These are phyloP conservation scores for Glebionis coronaria DNA, from an alignment of 129 eudicot species.

Conservation along the genomic window DNA sequence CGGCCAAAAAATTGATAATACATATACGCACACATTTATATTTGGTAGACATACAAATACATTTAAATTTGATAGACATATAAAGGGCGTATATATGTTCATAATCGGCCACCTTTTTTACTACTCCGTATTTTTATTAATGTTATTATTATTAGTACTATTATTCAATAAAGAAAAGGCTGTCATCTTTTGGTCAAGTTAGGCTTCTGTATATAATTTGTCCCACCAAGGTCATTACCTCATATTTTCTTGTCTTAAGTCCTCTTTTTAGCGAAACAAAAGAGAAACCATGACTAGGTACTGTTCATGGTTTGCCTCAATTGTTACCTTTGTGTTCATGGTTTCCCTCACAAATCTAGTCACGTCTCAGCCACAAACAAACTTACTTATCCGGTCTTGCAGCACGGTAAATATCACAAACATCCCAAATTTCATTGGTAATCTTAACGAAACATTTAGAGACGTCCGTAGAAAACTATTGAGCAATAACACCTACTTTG, in stretches of 20 bases:
- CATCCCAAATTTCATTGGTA: slow-evolving; percentile 31
- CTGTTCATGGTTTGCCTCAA: slow-evolving; percentile 16
- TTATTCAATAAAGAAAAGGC: not conserved
- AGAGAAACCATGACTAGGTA: slow-evolving; percentile 17
- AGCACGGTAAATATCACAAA: slow-evolving; percentile 49
- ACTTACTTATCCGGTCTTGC: slow-evolving; percentile 53
- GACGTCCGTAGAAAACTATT: slow-evolving; percentile 40
- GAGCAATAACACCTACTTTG: slow-evolving; percentile 43
- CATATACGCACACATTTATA: too few species aligned
- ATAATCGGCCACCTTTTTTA: too few species aligned
- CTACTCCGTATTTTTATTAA: too few species aligned
- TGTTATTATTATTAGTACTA: not conserved
- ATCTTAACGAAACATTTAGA: slow-evolving; percentile 49
- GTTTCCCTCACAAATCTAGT: slow-evolving; percentile 24
- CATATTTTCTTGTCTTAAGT: slow-evolving; percentile 8
- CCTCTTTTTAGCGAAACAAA: slow-evolving; percentile 14
- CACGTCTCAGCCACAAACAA: slow-evolving; percentile 55
- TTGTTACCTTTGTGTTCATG: slow-evolving; percentile 16
- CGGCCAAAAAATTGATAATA: too few species aligned
- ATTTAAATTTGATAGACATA: too few species aligned
- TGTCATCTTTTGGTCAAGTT: slow-evolving; percentile 14
- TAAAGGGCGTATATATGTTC: too few species aligned
- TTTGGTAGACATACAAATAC: too few species aligned
- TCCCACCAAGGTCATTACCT: slow-evolving; percentile 9
- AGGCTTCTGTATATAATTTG: slow-evolving; percentile 15